phyloP scores from a whole-genome alignment of 2,329 filamentous ascomycete genomes.

The Calonectria crousiana region DNA sequence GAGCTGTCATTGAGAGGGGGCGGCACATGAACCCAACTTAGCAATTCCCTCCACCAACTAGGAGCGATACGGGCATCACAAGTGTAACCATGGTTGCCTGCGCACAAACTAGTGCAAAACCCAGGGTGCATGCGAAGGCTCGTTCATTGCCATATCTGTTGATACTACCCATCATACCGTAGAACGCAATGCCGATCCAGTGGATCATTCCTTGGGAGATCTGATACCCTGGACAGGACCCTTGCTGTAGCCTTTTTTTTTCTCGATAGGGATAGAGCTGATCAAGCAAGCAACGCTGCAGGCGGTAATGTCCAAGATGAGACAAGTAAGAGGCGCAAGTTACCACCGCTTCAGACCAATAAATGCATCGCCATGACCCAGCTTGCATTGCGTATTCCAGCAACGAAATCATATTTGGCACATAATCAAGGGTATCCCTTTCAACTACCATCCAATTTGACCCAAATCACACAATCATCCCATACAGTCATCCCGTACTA shows the following conservation, averaged over 20 bases:
- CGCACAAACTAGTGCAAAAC: not conserved
- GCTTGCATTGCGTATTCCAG: not conserved
- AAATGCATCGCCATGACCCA: not conserved
- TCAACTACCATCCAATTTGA: not conserved
- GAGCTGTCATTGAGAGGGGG: not conserved
- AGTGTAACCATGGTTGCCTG: not conserved
- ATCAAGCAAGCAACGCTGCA: not conserved
- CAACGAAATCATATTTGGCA: not conserved
- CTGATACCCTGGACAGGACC: not conserved
- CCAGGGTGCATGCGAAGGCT: not conserved
- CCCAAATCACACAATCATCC: not conserved
- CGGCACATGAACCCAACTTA: not conserved
- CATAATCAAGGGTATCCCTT: constrained; percentile 13
- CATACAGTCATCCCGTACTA: not conserved
- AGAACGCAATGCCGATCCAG: not conserved
- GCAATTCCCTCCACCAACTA: not conserved
- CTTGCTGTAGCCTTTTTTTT: not conserved
- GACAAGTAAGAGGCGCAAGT: not conserved
- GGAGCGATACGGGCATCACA: not conserved
- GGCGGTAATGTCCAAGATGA: not conserved
- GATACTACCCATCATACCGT: not conserved
- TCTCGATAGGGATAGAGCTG: not conserved
- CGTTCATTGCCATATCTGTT: not conserved
- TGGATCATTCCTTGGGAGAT: not conserved
- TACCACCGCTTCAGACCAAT: not conserved